Evolutionary conservation across 176 grass and related monocot genomes (phyloP), one percentile per base, ranked within the genome.

Genomic region (Oryza glumipatula): DNA sequence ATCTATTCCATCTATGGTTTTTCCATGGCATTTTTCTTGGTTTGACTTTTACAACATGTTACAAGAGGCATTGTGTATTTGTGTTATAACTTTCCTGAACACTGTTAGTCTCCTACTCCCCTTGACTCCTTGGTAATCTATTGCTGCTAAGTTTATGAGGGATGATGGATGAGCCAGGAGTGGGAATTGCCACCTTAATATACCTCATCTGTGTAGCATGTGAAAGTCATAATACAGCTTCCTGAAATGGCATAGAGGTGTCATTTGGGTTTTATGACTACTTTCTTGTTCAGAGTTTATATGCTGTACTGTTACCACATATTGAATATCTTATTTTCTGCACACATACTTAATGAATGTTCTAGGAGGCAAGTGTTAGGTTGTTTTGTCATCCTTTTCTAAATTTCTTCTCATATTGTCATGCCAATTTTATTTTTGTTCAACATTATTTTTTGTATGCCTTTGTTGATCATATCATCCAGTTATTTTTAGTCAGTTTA

Each of bases 121-220:
- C 58, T 63, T 11, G n/a, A 63, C 7, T 63, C 19, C 30, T 51
- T 68, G 0, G 13, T 54, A 51, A 83, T 13, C 4, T 41, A 21
- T n/a, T 36, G 46, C 76, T 84, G 61, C 63, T 76, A 52, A 84
- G 11, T 76, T 67, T 76, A 52, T 23, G 63, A 69, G 44, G 22
- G 47, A 75, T 76, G 24, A 19, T 23, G 32, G 52, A 56, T 68
- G 44, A 12, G 19, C 47, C 7, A 81, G 43, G 61, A 67, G 46
- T 81, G 7, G 66, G 30, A 51, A 39, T 13, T 54, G 11, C 6
- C 16, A 48, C 22, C 43, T 46, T 67, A 47, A 38, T 16, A 67
- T 11, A 58, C 6, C 14, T 67, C 23, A 17, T 83, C 2, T 23
- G 16, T n/a, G 21, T 66, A 28, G 52, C 41, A 46, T 81, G 6